A percentile compares a stretch with the other conserved stretches of the same genome.
Conservation (phyloP, 345 rosid genomes). For the Citrus glauca region DNA sequence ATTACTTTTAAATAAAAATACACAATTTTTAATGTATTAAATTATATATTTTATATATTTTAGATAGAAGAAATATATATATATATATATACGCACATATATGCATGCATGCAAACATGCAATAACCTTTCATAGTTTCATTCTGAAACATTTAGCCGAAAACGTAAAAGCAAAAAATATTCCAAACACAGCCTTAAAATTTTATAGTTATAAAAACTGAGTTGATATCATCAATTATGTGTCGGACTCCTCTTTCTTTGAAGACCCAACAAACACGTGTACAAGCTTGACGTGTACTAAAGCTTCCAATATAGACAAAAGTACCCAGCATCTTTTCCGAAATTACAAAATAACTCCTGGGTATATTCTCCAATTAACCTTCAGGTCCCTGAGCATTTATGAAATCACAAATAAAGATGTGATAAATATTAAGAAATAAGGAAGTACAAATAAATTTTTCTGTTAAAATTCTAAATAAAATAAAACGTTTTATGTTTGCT, state of each 20-base stretch:
- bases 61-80: too few species aligned
- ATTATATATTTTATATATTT: too few species aligned
- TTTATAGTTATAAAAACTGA: background rate
- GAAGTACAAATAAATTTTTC: too few species aligned
- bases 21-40: too few species aligned
- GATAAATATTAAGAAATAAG: too few species aligned
- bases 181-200: background rate
- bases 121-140: too few species aligned
- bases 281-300: background rate
- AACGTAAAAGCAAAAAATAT: background rate
- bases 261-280: constrained; percentile 13
- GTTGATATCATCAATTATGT: background rate
- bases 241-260: background rate
- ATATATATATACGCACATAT: too few species aligned
- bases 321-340: background rate
- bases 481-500: background rate
- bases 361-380: background rate
- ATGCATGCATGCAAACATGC: too few species aligned
- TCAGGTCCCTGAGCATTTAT: background rate
- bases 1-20: too few species aligned
- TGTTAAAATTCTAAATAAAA: too few species aligned
- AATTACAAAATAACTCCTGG: background rate
- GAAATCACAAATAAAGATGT: too few species aligned
- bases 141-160: background rate
- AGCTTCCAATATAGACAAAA: background rate